phyloP scores from a whole-genome alignment of 148 eudicot genomes.

The Silene uniflora region DNA sequence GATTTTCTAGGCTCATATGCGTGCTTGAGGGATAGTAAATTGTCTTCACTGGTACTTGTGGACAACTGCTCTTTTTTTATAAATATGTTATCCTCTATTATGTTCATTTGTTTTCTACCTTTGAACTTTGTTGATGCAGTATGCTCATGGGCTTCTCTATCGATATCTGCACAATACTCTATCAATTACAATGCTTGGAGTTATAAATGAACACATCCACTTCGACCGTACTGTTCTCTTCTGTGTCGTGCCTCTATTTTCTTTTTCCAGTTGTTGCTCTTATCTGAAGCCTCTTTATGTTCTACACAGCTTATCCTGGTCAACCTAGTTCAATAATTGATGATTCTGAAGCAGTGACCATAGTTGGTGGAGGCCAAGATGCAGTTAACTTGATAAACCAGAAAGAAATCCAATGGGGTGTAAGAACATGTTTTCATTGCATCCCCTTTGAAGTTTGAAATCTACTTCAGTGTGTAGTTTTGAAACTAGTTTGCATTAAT shows the following conservation, averaged over 20 bases:
- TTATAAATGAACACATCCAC: constrained; percentile 90
- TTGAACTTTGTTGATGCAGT: constrained; percentile 38
- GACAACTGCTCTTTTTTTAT: background rate
- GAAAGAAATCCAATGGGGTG: constrained; percentile 99
- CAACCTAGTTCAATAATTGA: constrained; percentile 80
- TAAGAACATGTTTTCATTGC: constrained; percentile 32
- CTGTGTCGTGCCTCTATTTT: background rate
- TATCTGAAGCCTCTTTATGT: constrained; percentile 2
- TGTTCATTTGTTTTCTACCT: background rate
- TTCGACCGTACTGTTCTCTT: constrained; percentile 57
- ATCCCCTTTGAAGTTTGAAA: background rate
- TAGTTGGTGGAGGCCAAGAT: constrained; percentile 91
- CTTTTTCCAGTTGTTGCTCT: constrained; percentile 3
- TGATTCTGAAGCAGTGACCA: constrained; percentile 79
- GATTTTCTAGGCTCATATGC: background rate
- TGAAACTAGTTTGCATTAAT: background rate
- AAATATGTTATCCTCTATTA: background rate
- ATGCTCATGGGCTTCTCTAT: constrained; percentile 82
- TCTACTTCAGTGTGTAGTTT: background rate
- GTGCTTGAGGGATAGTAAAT: background rate
- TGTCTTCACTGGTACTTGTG: background rate
- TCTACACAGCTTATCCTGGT: constrained; percentile 74
- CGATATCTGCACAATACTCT: constrained; percentile 82
- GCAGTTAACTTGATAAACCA: constrained; percentile 81
- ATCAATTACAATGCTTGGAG: constrained; percentile 84